Percentiles rank a stretch among this genome's conserved stretches.
Conservation (phyloP, 148 eudicot genomes). For the Cornus florida region DNA sequence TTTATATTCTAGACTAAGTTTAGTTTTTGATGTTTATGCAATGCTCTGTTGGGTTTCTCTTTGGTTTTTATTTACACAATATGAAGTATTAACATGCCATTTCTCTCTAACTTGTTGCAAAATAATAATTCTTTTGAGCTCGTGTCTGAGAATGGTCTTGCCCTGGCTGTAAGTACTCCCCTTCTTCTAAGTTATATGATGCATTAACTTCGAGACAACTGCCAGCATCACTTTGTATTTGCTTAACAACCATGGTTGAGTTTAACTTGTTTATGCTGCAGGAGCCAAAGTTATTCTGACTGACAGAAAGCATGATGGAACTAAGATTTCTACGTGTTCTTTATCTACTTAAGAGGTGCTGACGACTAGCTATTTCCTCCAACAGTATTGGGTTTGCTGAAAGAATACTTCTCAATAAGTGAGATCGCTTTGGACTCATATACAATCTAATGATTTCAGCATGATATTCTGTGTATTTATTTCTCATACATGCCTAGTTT, state of each 20-base stretch:
- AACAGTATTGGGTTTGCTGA: neutral
- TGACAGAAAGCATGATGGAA: neutral
- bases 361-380: neutral
- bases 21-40: neutral
- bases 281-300: neutral
- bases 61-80: neutral
- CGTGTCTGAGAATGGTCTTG: neutral
- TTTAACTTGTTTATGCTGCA: neutral
- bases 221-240: neutral
- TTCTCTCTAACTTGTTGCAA: neutral
- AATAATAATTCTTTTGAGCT: neutral
- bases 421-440: neutral
- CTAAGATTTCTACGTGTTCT: neutral
- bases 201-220: neutral
- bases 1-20: neutral
- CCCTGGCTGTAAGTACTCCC: conserved; percentile 1
- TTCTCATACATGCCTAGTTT: neutral
- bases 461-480: neutral
- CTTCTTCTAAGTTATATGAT: neutral
- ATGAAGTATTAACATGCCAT: neutral
- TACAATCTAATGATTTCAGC: neutral
- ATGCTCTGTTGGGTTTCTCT: neutral
- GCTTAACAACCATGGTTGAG: neutral
- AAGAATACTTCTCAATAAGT: neutral
- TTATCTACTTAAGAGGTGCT: neutral